Percentiles rank a stretch among this genome's conserved stretches.
phyloP scores from a whole-genome alignment of 371 early-diverging fungal genomes.

The Rhizopus arrhizus region DNA sequence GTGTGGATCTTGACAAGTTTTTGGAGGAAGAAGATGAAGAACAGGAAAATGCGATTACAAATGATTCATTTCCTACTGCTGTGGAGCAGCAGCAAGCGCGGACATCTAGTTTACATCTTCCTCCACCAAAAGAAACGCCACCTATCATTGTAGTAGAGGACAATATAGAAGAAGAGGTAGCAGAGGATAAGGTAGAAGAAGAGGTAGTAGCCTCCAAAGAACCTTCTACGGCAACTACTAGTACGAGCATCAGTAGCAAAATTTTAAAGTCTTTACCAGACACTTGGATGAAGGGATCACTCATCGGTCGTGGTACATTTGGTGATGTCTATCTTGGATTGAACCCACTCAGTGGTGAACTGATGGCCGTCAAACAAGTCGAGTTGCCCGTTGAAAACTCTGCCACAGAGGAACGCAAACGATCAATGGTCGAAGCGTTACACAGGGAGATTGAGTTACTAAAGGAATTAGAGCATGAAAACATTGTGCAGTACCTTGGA shows the following conservation, averaged over 20 bases:
- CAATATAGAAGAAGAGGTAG: neutral
- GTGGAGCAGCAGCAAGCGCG: no score
- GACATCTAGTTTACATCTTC: no score
- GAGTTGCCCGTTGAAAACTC: conserved; percentile 76
- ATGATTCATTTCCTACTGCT: no score
- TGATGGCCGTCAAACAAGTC: conserved; percentile 99
- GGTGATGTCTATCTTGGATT: conserved; percentile 95
- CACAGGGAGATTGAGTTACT: conserved; percentile 89
- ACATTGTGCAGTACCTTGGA: conserved; percentile 94
- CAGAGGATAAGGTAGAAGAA: neutral
- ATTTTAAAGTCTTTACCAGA: conserved; percentile 4
- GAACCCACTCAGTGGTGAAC: conserved; percentile 78
- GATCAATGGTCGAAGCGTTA: conserved; percentile 79
- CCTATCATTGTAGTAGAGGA: no score
- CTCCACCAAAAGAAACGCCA: no score
- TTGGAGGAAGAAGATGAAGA: conserved; percentile 55
- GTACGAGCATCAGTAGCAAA: no score
- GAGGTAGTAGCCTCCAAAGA: neutral
- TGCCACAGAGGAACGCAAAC: conserved; percentile 67
- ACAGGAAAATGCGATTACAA: conserved; percentile 20
- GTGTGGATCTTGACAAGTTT: conserved; percentile 52
- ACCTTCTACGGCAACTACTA: neutral
- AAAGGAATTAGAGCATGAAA: conserved; percentile 86
- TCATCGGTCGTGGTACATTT: conserved; percentile 97
- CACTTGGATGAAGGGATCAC: conserved; percentile 84